Percentiles rank a stretch among this genome's conserved stretches.
phyloP scores from a whole-genome alignment of 768 basidiomycete species.

The Xerocomellus chrysenteron region DNA sequence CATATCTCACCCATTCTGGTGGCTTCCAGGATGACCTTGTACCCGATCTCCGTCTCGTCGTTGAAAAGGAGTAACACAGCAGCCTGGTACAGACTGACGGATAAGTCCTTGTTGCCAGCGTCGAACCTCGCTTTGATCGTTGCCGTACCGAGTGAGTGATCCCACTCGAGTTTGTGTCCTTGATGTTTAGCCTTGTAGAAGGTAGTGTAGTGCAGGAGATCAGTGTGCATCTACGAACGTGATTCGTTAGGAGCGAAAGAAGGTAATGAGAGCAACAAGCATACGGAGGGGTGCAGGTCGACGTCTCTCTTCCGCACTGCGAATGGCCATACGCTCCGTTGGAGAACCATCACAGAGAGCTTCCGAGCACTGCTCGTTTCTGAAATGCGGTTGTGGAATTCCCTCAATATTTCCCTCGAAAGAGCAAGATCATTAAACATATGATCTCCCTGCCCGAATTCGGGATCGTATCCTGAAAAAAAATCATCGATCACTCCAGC shows the following conservation, averaged over 20 bases:
- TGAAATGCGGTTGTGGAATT: constrained; percentile 53
- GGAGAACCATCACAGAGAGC: constrained; percentile 78
- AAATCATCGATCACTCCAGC: constrained; percentile 15
- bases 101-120: constrained; percentile 75
- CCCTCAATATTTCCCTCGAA: constrained; percentile 69
- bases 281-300: constrained; percentile 53
- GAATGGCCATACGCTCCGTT: constrained; percentile 89
- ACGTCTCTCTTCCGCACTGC: constrained; percentile 48
- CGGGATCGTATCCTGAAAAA: constrained; percentile 83
- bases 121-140: constrained; percentile 71
- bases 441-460: constrained; percentile 90
- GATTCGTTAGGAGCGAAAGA: constrained; percentile 7
- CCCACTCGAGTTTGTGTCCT: constrained; percentile 77
- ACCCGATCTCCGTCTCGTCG: constrained; percentile 55
- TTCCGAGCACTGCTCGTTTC: constrained; percentile 43
- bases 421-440: constrained; percentile 92
- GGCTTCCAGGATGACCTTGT: constrained; percentile 62
- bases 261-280: constrained; percentile 15
- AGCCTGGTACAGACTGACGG: constrained; percentile 88
- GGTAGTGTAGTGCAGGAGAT: constrained; percentile 56
- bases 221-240: constrained; percentile 62
- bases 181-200: constrained; percentile 83
- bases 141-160: constrained; percentile 83
- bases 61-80: constrained; percentile 88
- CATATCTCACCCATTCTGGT: constrained; percentile 67